Base-by-base conservation (phyloP, 805 yeast species). In the fission yeast (Schizosaccharomyces pombe) region DNA sequence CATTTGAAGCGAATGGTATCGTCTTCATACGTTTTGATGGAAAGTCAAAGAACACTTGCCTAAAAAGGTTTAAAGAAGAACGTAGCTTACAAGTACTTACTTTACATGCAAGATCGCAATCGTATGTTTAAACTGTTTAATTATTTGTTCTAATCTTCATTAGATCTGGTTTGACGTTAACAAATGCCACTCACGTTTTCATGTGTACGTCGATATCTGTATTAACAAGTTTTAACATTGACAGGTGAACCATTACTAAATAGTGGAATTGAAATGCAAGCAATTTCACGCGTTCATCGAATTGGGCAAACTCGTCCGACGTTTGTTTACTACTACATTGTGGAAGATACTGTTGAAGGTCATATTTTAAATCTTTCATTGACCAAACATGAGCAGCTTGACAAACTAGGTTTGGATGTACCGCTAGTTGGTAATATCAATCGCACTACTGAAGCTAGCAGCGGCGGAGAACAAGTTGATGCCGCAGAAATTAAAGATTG, bases 211-310 rank as follows among this genome's bases (percentile, higher is more conserved):
- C 26, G n/a, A n/a, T n/a, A n/a, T n/a, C n/a, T n/a, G n/a, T n/a
- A n/a, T n/a, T n/a, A n/a, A n/a, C n/a, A n/a, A n/a, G n/a, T n/a
- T n/a, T n/a, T 8, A 37, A 37, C 43, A 11, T 6, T 5, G 19
- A 65, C 91, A 4, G 83, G 96, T 64, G 98, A 91, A 67, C 97
- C 98, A 0, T 71, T 91, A 56, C 80, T 91, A 14, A 86, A 86
- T 61, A 77, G 87, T 0, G 81, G 94, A 1, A 71, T 86, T 52
- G 97, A 91, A 60, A 64, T 85, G 14, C 98, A 89, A 64, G 96
- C 97, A 0, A 82, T 87, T 55, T 84, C 93, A 53, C 74, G 98
- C 58, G 78, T 91, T 47, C 95, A 89, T 63, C 70, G 98, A 58
- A 87, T 89, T 62, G 98, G 98, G 0, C 98, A 91, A 65, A 74